Evolutionary conservation across 148 eudicot species (phyloP), one percentile per base, ranked within the genome.

Genomic region (Fagopyrum tataricum): DNA sequence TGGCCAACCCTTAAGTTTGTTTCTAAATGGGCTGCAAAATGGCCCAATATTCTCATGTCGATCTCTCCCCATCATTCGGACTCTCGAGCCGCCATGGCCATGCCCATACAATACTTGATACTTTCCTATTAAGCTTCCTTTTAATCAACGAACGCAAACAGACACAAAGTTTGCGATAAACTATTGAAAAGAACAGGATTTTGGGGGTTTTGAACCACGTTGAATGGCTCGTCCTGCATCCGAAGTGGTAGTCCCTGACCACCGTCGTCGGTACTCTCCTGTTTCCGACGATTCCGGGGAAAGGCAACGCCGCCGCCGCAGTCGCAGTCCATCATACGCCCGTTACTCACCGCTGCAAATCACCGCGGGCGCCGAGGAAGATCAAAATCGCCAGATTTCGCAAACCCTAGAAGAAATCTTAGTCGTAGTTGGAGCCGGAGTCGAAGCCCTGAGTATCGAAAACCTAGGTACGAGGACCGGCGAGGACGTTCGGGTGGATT

Each of bases 251-350:
- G 74, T 82, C 40, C 82, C 96, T 13, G 77, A 73, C 4, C 74
- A 58, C 5, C 80, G 78, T 26, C 87, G 84, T 47, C 82, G 76
- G 47, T 26, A 70, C 23, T 81, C 90, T 1, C 87, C 89, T 2
- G 84, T 73, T 0, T 71, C 76, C 37, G 78, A 78, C 66, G 56
- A 75, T 0, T 82, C 86, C 61, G 78, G 62, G 44, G 79, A 74
- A 18, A 77, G 70, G 9, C 61, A 68, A 67, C 88, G 79, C 18
- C 84, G 82, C 46, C 74, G 78, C 43, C 83, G 85, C 11, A 82
- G 86, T 72, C 82, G 83, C 2, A 87, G 92, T 73, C 90, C 83
- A 17, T 83, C 93, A 17, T 83, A 90, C 85, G 79, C 68, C 39
- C 79, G 83, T 2, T 75, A 81, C 44, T 72, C 79, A 1, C 78